phyloP scores from a whole-genome alignment of 2,329 filamentous ascomycete genomes.

The Ceratocystis ficicola region DNA sequence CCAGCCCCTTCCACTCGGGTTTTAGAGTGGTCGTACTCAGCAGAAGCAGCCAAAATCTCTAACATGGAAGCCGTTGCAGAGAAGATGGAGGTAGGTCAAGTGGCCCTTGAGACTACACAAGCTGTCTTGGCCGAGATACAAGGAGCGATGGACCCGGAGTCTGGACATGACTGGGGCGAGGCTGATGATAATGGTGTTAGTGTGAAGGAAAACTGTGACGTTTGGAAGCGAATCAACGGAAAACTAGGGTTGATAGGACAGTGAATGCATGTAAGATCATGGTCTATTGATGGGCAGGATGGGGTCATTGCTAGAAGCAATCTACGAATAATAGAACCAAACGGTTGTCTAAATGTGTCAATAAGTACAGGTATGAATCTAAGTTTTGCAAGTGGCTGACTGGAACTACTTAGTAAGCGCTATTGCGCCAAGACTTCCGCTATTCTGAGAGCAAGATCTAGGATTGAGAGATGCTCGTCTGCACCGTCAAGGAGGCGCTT shows the following conservation, averaged over 20 bases:
- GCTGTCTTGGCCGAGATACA: constrained; percentile 39
- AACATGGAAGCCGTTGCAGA: constrained; percentile 48
- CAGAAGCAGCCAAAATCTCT: constrained; percentile 47
- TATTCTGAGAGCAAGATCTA: constrained; percentile 75
- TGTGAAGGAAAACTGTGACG: constrained; percentile 29
- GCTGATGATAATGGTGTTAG: neutral
- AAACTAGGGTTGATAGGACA: constrained; percentile 41
- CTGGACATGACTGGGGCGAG: constrained; percentile 25
- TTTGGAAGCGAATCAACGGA: constrained; percentile 43
- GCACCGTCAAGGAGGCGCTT: constrained; percentile 89
- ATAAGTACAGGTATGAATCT: no score
- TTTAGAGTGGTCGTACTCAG: constrained; percentile 48
- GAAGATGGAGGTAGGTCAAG: constrained; percentile 46
- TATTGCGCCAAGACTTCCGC: constrained; percentile 52
- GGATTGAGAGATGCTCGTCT: constrained; percentile 83
- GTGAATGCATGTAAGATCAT: constrained; percentile 23
- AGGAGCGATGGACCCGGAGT: constrained; percentile 34
- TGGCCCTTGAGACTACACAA: constrained; percentile 43
- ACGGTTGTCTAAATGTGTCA: neutral
- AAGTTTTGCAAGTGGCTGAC: no score
- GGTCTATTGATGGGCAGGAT: neutral
- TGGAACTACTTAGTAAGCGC: neutral
- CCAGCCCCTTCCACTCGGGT: constrained; percentile 31
- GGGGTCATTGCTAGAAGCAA: neutral
- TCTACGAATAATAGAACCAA: neutral